Conservation (phyloP, 495 filamentous ascomycete genomes). For the Xylaria telfairii region DNA sequence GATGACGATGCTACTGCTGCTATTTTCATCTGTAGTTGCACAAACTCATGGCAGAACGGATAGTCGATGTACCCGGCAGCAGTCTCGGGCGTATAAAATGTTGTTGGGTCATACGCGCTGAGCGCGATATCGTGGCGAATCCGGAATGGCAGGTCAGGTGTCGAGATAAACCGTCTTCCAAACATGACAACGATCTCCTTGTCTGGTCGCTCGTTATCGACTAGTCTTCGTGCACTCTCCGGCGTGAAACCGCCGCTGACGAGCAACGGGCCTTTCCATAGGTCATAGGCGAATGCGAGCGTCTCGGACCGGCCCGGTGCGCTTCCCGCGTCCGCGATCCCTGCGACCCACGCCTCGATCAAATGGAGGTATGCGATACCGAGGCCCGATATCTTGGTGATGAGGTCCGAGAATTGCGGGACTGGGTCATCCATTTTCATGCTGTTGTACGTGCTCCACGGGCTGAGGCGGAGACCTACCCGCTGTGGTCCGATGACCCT, state of each 20-base stretch:
- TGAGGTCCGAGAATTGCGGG: conserved; percentile 67
- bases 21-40: not conserved
- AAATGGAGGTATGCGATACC: conserved; percentile 71
- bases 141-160: conserved; percentile 72
- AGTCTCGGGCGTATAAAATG: conserved; percentile 62
- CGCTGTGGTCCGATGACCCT: conserved; percentile 68
- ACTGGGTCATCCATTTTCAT: conserved; percentile 71
- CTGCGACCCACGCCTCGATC: conserved; percentile 59
- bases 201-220: conserved; percentile 60
- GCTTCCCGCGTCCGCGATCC: conserved; percentile 39
- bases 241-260: conserved; percentile 65
- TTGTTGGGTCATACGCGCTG: conserved; percentile 59
- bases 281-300: conserved; percentile 59
- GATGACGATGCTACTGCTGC: not conserved
- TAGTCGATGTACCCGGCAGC: conserved; percentile 71
- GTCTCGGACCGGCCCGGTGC: conserved; percentile 51
- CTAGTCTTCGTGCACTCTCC: conserved; percentile 53
- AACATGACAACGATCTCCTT: conserved; percentile 62
- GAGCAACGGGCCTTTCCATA: conserved; percentile 61
- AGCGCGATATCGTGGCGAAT: conserved; percentile 63
- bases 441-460: conserved; percentile 69
- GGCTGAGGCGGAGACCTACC: conserved; percentile 68
- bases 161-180: conserved; percentile 71
- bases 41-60: conserved; percentile 63
- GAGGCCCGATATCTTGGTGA: conserved; percentile 58